Evolutionary conservation across 148 eudicot species (phyloP).

Genomic region (Rhododendron ovatum): DNA sequence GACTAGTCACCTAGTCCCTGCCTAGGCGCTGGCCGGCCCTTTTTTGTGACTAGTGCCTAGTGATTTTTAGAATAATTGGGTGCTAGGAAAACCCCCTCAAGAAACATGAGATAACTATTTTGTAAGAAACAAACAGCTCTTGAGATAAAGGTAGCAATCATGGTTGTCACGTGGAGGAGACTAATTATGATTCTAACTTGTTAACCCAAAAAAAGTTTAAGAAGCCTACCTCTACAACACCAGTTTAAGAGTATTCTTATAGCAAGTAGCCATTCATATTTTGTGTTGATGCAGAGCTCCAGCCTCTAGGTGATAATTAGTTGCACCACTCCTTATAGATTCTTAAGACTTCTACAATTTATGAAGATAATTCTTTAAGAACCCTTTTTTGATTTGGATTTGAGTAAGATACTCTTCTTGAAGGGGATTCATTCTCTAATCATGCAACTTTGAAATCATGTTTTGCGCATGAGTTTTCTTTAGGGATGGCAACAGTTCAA

Average conservation of each 20-base stretch:
- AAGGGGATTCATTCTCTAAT: not conserved
- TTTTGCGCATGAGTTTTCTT: not conserved
- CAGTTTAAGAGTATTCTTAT: not conserved
- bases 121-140: not conserved
- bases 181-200: not conserved
- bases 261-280: not conserved
- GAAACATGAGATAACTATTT: not conserved
- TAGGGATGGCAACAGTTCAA: too few species aligned
- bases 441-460: not conserved
- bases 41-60: too few species aligned
- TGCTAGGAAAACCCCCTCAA: too few species aligned
- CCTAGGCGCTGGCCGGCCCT: too few species aligned
- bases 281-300: not conserved
- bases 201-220: not conserved
- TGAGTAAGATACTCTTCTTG: not conserved
- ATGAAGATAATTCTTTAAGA: not conserved
- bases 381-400: not conserved
- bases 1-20: too few species aligned
- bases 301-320: too few species aligned
- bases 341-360: not conserved
- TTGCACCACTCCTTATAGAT: not conserved
- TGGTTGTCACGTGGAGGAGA: not conserved
- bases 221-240: not conserved
- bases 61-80: too few species aligned
- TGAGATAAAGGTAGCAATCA: not conserved